These are phyloP conservation scores for Aegilops umbellulata DNA, from an alignment of 176 grass and related monocot species.

Conservation along the genomic window DNA sequence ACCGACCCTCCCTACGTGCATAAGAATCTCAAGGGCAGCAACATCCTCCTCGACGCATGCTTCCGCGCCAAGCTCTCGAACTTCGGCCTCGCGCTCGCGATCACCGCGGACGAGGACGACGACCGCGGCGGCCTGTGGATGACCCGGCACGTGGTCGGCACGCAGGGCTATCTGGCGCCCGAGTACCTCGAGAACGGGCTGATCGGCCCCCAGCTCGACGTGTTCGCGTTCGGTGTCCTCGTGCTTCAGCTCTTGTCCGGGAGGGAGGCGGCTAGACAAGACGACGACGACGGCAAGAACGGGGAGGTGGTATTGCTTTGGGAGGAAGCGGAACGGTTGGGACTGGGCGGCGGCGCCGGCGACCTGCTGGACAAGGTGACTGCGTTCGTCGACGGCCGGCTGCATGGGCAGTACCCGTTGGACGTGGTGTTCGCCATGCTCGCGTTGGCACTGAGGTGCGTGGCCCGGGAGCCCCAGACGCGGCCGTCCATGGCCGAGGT, in stretches of 20 bases:
- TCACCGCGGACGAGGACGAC: not conserved
- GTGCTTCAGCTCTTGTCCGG: conserved; percentile 75
- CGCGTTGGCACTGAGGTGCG: too few relatives aligned
- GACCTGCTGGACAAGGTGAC: too few relatives aligned
- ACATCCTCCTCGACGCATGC: conserved; percentile 50
- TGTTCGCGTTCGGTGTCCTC: conserved; percentile 73
- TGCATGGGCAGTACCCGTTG: too few relatives aligned
- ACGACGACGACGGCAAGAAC: not conserved
- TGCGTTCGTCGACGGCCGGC: too few relatives aligned
- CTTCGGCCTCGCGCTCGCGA: conserved; percentile 37
- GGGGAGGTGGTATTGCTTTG: too few relatives aligned
- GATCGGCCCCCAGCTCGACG: conserved; percentile 70
- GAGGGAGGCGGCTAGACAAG: conserved; percentile 39
- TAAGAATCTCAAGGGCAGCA: conserved; percentile 60
- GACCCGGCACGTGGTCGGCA: conserved; percentile 65
- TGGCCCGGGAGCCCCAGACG: too few relatives aligned
- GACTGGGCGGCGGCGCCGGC: too few relatives aligned
- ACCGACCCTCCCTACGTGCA: conserved; percentile 59
- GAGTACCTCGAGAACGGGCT: conserved; percentile 83
- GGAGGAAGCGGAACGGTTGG: too few relatives aligned
- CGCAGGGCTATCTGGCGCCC: conserved; percentile 54
- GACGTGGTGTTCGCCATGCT: too few relatives aligned
- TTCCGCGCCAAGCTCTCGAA: conserved; percentile 68
- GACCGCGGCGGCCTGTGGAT: conserved; percentile 16
- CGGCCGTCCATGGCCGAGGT: too few relatives aligned